These are phyloP conservation scores for Paecilomyces variotii DNA, from an alignment of 2,329 filamentous ascomycete genomes.

Conservation along the genomic window DNA sequence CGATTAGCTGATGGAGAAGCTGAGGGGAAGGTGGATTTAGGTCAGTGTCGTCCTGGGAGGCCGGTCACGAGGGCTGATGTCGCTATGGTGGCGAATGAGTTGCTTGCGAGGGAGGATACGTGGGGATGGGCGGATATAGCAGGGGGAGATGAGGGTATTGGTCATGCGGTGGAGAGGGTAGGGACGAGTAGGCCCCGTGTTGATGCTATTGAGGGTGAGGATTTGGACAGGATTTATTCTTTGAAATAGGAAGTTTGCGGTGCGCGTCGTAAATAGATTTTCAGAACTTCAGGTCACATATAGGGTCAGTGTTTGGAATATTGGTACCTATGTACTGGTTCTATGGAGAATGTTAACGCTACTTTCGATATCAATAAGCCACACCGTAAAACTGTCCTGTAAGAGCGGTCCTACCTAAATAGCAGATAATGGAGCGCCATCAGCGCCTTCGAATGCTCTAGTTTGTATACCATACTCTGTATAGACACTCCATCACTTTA, in stretches of 20 bases:
- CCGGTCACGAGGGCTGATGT: slow-evolving; percentile 3
- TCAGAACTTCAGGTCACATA: too few species aligned
- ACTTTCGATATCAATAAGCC: too few species aligned
- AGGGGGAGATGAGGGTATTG: slow-evolving; percentile 1
- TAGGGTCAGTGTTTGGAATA: too few species aligned
- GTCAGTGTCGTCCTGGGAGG: background rate
- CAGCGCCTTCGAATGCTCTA: too few species aligned
- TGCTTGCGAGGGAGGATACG: background rate
- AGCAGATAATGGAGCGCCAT: too few species aligned
- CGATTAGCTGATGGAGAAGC: background rate
- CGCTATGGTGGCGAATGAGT: background rate
- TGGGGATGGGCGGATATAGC: slow-evolving; percentile 1
- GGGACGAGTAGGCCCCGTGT: background rate
- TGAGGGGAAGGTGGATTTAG: slow-evolving; percentile 1
- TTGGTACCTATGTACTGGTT: too few species aligned
- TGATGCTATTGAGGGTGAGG: background rate
- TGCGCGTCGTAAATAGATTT: too few species aligned
- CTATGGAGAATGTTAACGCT: too few species aligned
- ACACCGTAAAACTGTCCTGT: too few species aligned
- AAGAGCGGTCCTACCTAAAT: too few species aligned
- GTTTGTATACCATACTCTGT: too few species aligned
- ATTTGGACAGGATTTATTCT: background rate
- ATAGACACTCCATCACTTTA: too few species aligned
- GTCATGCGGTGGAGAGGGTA: background rate
- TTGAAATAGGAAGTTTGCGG: background rate